Evolutionary conservation across 2,329 filamentous ascomycete species (phyloP), one percentile per base, ranked within the genome.

Genomic region (Neonectria punicea): DNA sequence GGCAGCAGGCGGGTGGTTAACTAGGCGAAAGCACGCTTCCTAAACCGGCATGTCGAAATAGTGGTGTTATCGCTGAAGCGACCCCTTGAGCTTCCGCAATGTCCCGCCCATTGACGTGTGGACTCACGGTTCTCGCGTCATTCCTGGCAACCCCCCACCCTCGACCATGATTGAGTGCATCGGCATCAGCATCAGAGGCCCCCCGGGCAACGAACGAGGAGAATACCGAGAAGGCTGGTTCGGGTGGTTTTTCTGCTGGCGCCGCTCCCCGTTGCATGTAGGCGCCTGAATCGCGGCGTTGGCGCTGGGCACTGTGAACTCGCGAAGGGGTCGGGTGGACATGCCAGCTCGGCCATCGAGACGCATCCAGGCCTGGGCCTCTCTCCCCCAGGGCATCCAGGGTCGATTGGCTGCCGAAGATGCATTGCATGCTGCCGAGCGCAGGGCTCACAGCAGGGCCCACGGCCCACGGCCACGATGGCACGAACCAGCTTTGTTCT

Each of bases 121-220:
- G 53, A 65, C 60, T 57, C 59, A 61, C 64, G 20, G 20, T 46
- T 72, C 63, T 73, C 66, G 67, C 72, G 72, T 74, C 72, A 74
- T 73, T 67, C 55, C 53, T 67, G 49, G 14, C 32, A 51, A 53
- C 9, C 36, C 47, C 13, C 46, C 62, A 22, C 65, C 65, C 41
- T 39, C 61, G 53, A 59, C 58, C 67, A 39, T 49, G 46, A 54
- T 55, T 55, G 62, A 54, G 43, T 34, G 30, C 53, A 34, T 34
- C 32, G 10, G 34, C 36, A 39, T n/a, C 36, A 30, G 14, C 14
- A 16, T 39, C 36, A 39, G 36, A 39, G 32, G 32, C 32, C 4
- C 10, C 10, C 36, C 36, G 14, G 14, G 36, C 36, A 39, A 39
- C 14, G 36, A 39, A 39, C 14, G 36, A 39, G 36, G 36, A n/a